Base-by-base conservation (phyloP, 176 grass and related monocot genomes). In the Tillandsia fasciculata region DNA sequence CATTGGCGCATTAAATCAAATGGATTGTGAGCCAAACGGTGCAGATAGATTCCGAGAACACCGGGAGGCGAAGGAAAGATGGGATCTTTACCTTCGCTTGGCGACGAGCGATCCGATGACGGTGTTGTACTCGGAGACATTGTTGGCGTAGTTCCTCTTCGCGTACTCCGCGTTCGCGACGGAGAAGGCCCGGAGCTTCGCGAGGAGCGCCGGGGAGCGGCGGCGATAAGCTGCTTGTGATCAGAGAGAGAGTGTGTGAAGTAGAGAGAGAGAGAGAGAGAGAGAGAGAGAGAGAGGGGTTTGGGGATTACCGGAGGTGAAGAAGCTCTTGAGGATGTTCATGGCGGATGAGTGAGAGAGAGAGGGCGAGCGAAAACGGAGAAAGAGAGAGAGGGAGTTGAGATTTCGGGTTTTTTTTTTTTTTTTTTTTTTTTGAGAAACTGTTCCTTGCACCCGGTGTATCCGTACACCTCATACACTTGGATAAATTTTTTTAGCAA, bases 101-200 rank as follows among this genome's bases (percentile, higher is more conserved):
- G 79, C 51, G 71, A 92, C 68, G 63, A 97, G 87, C 54, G 86
- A 90, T 11, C 89, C 86, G 24, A 97, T 90, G 76, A 97, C 94
- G n/a, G 84, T 93, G 65, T 97, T 93, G 80, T 93, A 97, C 75
- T 97, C 94, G 70, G 84, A 80, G 66, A 79, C 11, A 26, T 97
- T 97, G 33, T 78, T 85, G 48, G 94, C 94, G 66, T 97, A 97
- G 74, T 97, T 97, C 48, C 94, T 83, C 77, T 84, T 91, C 51
- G 58, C 71, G 79, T 87, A 87, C 63, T 97, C 87, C 20, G 83
- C 86, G 78, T 84, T 78, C 12, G 77, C 42, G 50, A 75, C 87
- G 76, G 89, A 83, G 33, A 82, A 64, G n/a, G 76, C 52, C 15
- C 85, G 85, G 10, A 70, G 74, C 23, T 64, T 69, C 54, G 2